These are phyloP conservation scores for Diaporthe sp. DNA, from an alignment of 2,329 filamentous ascomycete genomes.

Conservation along the genomic window DNA sequence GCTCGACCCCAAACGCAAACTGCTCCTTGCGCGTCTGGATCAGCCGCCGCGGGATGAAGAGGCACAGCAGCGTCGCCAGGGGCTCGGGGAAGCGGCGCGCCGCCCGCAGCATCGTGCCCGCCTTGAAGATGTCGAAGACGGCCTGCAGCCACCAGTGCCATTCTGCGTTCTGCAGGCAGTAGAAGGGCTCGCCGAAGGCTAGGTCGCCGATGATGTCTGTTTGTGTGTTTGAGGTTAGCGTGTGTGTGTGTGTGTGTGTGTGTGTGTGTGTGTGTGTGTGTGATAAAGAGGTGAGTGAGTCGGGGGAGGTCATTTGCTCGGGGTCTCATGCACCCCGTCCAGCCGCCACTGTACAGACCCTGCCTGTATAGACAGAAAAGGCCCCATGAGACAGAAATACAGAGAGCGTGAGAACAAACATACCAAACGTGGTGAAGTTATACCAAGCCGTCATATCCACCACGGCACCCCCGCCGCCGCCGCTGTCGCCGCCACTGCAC, in stretches of 20 bases:
- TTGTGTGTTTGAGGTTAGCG: neutral
- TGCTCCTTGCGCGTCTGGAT: conserved; percentile 28
- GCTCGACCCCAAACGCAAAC: conserved; percentile 20
- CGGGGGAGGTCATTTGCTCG: neutral
- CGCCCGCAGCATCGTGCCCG: conserved; percentile 24
- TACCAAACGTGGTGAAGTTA: conserved; percentile 40
- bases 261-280: neutral
- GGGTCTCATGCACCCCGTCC: neutral
- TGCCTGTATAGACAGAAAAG: conserved; percentile 29
- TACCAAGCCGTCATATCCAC: conserved; percentile 40
- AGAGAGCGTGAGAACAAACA: conserved; percentile 40
- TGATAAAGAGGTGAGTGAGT: neutral
- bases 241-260: neutral
- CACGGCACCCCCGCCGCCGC: conserved; percentile 10
- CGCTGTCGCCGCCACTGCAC: conserved; percentile 29
- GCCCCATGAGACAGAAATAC: neutral
- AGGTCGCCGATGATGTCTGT: conserved; percentile 39
- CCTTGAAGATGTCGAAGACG: conserved; percentile 35
- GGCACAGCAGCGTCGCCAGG: conserved; percentile 15
- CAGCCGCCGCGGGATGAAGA: conserved; percentile 22
- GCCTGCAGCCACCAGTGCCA: conserved; percentile 40
- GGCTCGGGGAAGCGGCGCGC: conserved; percentile 21
- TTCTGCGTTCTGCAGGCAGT: conserved; percentile 35
- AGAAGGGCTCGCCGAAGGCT: conserved; percentile 40
- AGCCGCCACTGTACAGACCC: neutral